Base-by-base conservation (phyloP, 371 early-diverging fungal species). In the Syncephalastrum monosporum region DNA sequence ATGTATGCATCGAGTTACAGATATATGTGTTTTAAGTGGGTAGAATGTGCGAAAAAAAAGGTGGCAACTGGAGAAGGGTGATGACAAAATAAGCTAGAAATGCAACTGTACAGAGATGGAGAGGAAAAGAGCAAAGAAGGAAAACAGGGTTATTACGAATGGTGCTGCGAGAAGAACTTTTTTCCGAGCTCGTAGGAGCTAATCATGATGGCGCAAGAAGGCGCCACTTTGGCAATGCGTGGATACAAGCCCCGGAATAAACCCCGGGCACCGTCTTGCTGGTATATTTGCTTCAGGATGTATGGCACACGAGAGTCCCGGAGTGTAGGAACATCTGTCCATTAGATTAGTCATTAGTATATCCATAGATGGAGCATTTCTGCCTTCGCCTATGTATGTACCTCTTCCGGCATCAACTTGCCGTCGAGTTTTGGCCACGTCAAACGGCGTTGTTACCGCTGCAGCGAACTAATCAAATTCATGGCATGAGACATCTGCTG, bases 181-280 rank as follows among this genome's bases (percentile, higher is more conserved):
- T 90, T 90, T 10, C 91, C 91, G 53, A 88, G 65, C 69, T 89
- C 92, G 57, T 92, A 92, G 14, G 79, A 78, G 5, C 90, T 88
- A 23, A 97, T 95, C 96, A 97, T 96, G 52, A 97, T 92, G 0
- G 95, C 98, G 70, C 98, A 97, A 8, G 95, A 90, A 15, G 97
- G 96, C 16, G 93, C 95, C 17, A 96, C 90, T 68, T 95, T 96
- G 51, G 89, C 86, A 7, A 96, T 73, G 44, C 98, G 64, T 0
- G 96, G 92, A 0, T 84, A 72, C 4, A 91, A 61, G 1, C 93
- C 94, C 47, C 84, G 67, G 63, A 90, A 93, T 21, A 96, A 69
- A 3, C 93, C 96, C 8, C 60, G 38, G 47, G 72, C 60, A 1
- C 97, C 97, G 64, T 95, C 91, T 16, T 75, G 79, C 4, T 59